Percentiles rank a stretch among this genome's conserved stretches.
These are phyloP conservation scores for Malassezia sp. DNA, from an alignment of 1,284 basidiomycete genomes.

Conservation along the genomic window DNA sequence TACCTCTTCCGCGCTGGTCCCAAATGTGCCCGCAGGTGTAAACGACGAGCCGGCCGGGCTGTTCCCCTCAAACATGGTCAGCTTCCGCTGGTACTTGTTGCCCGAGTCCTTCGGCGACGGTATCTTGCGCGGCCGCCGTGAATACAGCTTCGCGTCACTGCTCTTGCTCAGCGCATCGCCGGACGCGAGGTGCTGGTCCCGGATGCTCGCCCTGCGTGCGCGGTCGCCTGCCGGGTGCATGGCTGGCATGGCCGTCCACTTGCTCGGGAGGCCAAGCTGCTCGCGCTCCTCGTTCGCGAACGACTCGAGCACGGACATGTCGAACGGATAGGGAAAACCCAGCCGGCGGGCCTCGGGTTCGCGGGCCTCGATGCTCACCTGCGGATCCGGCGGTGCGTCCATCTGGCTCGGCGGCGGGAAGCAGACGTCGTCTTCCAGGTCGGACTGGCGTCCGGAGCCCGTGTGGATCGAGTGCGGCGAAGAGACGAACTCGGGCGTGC, in stretches of 20 bases:
- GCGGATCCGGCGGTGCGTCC: slow-evolving; percentile 11
- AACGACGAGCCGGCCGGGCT: slow-evolving; percentile 23
- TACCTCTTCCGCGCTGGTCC: too few relatives aligned
- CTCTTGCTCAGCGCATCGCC: slow-evolving; percentile 32
- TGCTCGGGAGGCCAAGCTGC: slow-evolving; percentile 21
- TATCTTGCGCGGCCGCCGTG: slow-evolving; percentile 32
- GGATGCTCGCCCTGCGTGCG: slow-evolving; percentile 22
- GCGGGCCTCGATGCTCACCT: slow-evolving; percentile 8
- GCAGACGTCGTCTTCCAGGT: slow-evolving; percentile 40
- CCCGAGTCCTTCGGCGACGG: slow-evolving; percentile 23
- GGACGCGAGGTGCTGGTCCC: slow-evolving; percentile 10
- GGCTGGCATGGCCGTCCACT: slow-evolving; percentile 10
- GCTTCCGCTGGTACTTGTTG: slow-evolving; percentile 58
- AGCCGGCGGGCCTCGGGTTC: slow-evolving; percentile 15
- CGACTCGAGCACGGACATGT: slow-evolving; percentile 32
- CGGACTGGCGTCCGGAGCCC: not conserved
- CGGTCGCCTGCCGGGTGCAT: too few relatives aligned
- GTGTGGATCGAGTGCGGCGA: slow-evolving; percentile 7
- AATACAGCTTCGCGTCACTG: slow-evolving; percentile 43
- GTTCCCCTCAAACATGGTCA: slow-evolving; percentile 75
- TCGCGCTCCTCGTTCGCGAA: slow-evolving; percentile 39
- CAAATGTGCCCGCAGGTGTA: not conserved
- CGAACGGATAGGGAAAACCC: slow-evolving; percentile 43
- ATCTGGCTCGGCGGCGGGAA: slow-evolving; percentile 30
- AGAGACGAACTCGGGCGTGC: not conserved